Evolutionary conservation across 345 rosid genomes (phyloP).

Genomic region (Eucalyptus leucophloia): DNA sequence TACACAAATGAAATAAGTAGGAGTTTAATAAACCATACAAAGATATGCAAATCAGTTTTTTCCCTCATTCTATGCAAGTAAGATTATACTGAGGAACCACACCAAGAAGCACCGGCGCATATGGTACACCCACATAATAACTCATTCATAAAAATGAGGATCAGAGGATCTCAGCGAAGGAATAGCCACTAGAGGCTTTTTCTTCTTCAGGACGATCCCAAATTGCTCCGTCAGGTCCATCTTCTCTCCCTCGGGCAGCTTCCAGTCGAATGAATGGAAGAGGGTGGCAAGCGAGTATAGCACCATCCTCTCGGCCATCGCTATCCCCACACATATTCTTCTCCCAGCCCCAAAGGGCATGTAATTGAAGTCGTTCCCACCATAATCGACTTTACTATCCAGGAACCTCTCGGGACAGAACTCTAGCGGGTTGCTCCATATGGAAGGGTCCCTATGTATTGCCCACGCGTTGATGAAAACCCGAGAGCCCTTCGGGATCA

Average conservation of each 20-base stretch:
- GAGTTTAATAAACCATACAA: not conserved
- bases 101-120: not conserved
- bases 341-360: conserved; percentile 75
- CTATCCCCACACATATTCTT: conserved; percentile 55
- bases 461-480: conserved; percentile 45
- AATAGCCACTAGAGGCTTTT: conserved; percentile 30
- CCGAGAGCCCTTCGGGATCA: conserved; percentile 28
- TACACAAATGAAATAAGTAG: not conserved
- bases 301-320: conserved; percentile 69
- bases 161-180: conserved; percentile 42
- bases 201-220: conserved; percentile 64
- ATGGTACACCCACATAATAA: not conserved
- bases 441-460: conserved; percentile 34
- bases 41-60: not conserved
- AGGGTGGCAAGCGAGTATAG: conserved; percentile 39
- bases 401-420: conserved; percentile 44
- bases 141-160: conserved; percentile 17
- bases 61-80: not conserved
- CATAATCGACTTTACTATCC: conserved; percentile 24
- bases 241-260: conserved; percentile 9
- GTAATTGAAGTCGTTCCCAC: conserved; percentile 39
- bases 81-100: not conserved
- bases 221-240: conserved; percentile 44
- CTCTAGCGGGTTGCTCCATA: conserved; percentile 36
- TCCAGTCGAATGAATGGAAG: conserved; percentile 69